Evolutionary conservation across 1,284 basidiomycete species (phyloP).

Genomic region (Ceraceosorus bombacis): DNA sequence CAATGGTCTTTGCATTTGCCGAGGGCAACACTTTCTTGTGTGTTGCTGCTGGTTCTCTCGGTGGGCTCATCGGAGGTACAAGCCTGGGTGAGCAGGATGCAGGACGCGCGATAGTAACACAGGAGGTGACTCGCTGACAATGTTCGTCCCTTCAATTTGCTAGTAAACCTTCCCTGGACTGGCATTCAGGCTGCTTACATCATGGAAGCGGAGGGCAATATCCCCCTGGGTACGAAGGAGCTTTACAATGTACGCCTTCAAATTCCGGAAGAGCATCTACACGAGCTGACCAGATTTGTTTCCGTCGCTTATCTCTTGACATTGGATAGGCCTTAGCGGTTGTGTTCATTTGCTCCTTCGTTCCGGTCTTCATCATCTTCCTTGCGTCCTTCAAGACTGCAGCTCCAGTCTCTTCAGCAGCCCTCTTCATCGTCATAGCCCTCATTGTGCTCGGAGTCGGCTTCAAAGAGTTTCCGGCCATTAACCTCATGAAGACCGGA

Average conservation of each 20-base stretch:
- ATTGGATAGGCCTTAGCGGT: constrained; percentile 13
- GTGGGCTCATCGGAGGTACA: constrained; percentile 20
- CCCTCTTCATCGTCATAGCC: constrained; percentile 23
- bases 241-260: background rate
- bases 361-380: constrained; percentile 29
- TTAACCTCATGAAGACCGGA: constrained; percentile 13
- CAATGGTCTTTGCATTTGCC: constrained; percentile 29
- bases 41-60: constrained; percentile 19
- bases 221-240: background rate
- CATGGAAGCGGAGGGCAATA: background rate
- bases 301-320: background rate
- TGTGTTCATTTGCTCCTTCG: constrained; percentile 20
- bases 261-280: background rate
- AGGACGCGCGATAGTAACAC: background rate
- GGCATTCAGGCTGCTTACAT: background rate
- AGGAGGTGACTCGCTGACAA: no score
- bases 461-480: constrained; percentile 14
- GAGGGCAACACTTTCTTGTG: constrained; percentile 29
- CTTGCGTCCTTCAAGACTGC: constrained; percentile 20
- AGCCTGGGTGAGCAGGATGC: constrained; percentile 17
- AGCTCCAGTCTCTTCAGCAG: constrained; percentile 13
- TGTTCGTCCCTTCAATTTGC: no score
- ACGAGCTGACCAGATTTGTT: background rate
- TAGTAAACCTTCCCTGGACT: no score
- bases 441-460: constrained; percentile 19